These are phyloP conservation scores for Tanacetum coccineum DNA, from an alignment of 129 eudicot genomes.

Conservation along the genomic window DNA sequence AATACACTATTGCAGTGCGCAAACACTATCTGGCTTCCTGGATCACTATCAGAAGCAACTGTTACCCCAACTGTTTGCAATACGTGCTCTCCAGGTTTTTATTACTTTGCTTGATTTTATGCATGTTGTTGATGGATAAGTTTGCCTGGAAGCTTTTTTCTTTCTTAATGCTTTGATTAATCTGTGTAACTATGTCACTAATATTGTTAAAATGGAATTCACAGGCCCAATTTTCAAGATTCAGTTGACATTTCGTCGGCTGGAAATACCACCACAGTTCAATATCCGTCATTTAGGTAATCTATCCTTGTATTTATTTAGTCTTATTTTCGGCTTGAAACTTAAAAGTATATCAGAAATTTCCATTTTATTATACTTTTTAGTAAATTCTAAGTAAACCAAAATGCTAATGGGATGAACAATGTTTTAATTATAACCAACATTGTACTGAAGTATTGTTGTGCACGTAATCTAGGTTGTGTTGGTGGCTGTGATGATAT, in stretches of 20 bases:
- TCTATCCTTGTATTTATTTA: conserved; percentile 5
- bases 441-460: conserved; percentile 4
- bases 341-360: not conserved
- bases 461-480: conserved; percentile 55
- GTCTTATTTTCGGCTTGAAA: not conserved
- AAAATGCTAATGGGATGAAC: not conserved
- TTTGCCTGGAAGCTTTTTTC: conserved; percentile 5
- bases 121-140: not conserved
- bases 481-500: conserved; percentile 94
- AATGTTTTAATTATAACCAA: not conserved
- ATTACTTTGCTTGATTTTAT: conserved; percentile 7
- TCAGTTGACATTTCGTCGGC: conserved; percentile 88
- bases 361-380: not conserved
- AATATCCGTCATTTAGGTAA: conserved; percentile 79
- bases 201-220: conserved; percentile 2
- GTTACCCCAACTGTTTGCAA: conserved; percentile 73
- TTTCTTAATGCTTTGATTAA: not conserved
- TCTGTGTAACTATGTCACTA: conserved; percentile 6
- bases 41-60: conserved; percentile 69
- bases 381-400: not conserved
- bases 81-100: conserved; percentile 77
- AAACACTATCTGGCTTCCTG: conserved; percentile 95
- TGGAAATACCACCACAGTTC: conserved; percentile 83
- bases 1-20: conserved; percentile 58
- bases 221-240: conserved; percentile 81